Base-by-base conservation (phyloP, 1,284 basidiomycete species). In the Exobasidium rhododendri region DNA sequence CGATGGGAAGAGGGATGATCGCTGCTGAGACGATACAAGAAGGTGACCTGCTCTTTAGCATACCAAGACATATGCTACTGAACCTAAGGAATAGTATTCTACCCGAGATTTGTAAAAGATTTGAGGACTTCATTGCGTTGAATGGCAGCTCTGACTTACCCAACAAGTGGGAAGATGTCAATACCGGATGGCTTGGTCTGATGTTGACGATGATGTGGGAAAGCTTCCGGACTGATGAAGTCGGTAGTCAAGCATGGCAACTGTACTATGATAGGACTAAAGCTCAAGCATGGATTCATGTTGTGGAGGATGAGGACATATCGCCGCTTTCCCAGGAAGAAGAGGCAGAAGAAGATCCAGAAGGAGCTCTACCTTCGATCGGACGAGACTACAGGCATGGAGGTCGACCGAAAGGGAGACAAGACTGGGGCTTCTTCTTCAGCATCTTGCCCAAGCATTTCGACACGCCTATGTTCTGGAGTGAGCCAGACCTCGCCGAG, bases 171-270 rank as follows among this genome's bases (percentile, higher is more conserved):
- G 32, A 62, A 4, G 44, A 57, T 30, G 56, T 62, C 13, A 28
- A 62, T 52, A 56, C 84, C 57, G 90, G 92, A 1, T 97, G 94
- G 94, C 82, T 85, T 1, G 89, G 89, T 0, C 82, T 97, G 45
- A 97, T 97, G 62, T 82, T 97, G 24, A 90, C 88, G 67, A 89
- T 97, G 88, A 92, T 97, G 89, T 97, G 90, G 88, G 94, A 97
- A 80, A 85, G 86, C 56, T 66, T 74, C 45, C 63, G 74, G 20
- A 64, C 70, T 6, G 43, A 47, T 20, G 52, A 14, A n/a, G 11
- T 24, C 1, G 61, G 60, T 2, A 32, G 29, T 10, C 2, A 17
- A 20, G 49, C 43, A 14, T 64, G 47, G 47, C 35, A 56, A 17
- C 13, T 5, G 5, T 29, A n/a, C 35, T 49, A 17, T 30, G 2